Evolutionary conservation across 371 early-diverging fungal species (phyloP), one percentile per base, ranked within the genome.

Genomic region (Fennellomyces sp.): DNA sequence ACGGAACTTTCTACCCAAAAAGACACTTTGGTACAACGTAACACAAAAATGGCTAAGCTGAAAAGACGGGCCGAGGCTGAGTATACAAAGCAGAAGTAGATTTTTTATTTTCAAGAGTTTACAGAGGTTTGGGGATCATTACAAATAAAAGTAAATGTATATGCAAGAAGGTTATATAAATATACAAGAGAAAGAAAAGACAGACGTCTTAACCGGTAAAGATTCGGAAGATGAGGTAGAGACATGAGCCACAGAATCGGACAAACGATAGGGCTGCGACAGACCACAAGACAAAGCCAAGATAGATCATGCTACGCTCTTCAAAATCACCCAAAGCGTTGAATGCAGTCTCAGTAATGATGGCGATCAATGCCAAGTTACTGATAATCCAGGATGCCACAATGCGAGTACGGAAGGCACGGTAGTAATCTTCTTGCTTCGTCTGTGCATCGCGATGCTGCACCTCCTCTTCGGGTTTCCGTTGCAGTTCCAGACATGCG

Each of bases 341-440:
- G 23, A 33, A 56, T 5, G 36, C 49, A 17, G 78, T 67, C 72
- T 76, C 76, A 10, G 84, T 83, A 25, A 88, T 76, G 35, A 69
- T 59, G 5, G 78, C 82, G 6, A 92, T 87, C 52, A 97, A 77
- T 5, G 88, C 62, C 23, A 86, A 82, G 64, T 97, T 97, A 48
- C 88, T 78, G 60, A 92, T 72, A 64, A 94, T 86, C 97, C 97
- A 97, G 21, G 75, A 65, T 13, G 96, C 68, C 12, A 97, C 84
- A 13, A 95, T 73, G 21, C 85, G 76, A 2, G 97, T 96, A 64
- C 98, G 89, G 86, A 95, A 94, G 64, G 83, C 76, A 63, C 90
- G 88, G 80, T 94, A 95, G 66, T 91, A 88, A 66, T 97, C 98
- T 60, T 95, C 94, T 69, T 88, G 88, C 66, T 91, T 93, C 4